Evolutionary conservation across 768 basidiomycete genomes (phyloP), one percentile per base, ranked within the genome.

Genomic region (Amanita inopinata): DNA sequence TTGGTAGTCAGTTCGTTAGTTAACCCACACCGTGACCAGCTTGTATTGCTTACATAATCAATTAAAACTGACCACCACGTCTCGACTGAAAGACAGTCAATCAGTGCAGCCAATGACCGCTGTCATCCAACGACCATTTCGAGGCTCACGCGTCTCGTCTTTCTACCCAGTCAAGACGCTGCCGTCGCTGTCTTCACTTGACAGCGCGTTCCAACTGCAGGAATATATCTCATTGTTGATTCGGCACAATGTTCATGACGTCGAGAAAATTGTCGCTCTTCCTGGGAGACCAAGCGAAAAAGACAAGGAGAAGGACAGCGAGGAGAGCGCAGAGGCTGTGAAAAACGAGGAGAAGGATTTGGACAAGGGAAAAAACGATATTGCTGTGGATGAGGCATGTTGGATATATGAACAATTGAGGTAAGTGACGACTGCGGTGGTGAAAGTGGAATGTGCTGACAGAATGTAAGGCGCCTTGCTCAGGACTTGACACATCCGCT

Each of bases 201-300:
- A 93, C 63, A 92, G 88, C 59, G 88, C 91, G 0, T 96, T 94
- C 57, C 90, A 94, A 56, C 73, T 94, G 5, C 90, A 94, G 54
- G 94, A 98, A 56, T 94, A 91, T 62, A 87, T 98, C 33, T 83
- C 90, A 1, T 69, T 88, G 22, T 76, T 94, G 49, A 86, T 94
- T 45, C 78, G 84, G 11, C 67, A 76, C 19, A 81, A 97, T 62
- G 83, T 90, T 0, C 89, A 93, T 62, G 85, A 96, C 57, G 83
- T 98, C 14, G 76, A 87, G 30, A 60, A 73, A 5, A 83, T 98
- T 31, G 78, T 91, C 0, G 70, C 80, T 23, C 61, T 94, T 0
- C 93, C 93, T 4, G 80, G 70, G 18, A 71, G 66, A 49, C 52
- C 41, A 35, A 60, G 59, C 43, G 63, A 62, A 3, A 42, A 48